phyloP scores from a whole-genome alignment of 768 basidiomycete genomes.

The Calocera viscosa region DNA sequence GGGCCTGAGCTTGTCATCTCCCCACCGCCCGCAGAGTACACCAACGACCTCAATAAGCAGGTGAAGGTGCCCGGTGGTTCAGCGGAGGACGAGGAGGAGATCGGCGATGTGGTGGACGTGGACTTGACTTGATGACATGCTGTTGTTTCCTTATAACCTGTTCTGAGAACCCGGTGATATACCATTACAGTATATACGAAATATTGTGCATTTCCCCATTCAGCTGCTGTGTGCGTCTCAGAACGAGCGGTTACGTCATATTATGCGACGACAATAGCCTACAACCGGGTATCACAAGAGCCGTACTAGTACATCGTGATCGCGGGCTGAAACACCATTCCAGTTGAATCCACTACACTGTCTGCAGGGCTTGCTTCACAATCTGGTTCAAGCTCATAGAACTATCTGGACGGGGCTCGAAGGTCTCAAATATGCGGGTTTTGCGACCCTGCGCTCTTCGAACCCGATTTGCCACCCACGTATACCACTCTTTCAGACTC shows the following conservation, averaged over 20 bases:
- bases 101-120: conserved; percentile 69
- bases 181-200: conserved; percentile 4
- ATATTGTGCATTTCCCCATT: neutral
- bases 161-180: neutral
- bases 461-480: neutral
- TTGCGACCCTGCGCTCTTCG: neutral
- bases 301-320: too few relatives aligned
- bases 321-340: too few relatives aligned
- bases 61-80: conserved; percentile 16
- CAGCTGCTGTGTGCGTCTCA: neutral
- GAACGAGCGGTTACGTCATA: too few relatives aligned
- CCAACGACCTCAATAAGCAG: neutral
- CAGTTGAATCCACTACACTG: too few relatives aligned
- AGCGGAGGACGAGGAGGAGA: conserved; percentile 56
- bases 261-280: too few relatives aligned
- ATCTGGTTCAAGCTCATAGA: neutral
- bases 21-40: neutral
- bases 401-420: neutral
- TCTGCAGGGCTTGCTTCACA: neutral
- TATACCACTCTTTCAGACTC: neutral
- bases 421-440: neutral
- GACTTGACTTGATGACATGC: conserved; percentile 15
- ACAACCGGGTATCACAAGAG: too few relatives aligned
- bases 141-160: neutral
- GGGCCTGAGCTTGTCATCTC: neutral